phyloP scores from a whole-genome alignment of 2,329 filamentous ascomycete genomes.

The Aspergillus sp. region DNA sequence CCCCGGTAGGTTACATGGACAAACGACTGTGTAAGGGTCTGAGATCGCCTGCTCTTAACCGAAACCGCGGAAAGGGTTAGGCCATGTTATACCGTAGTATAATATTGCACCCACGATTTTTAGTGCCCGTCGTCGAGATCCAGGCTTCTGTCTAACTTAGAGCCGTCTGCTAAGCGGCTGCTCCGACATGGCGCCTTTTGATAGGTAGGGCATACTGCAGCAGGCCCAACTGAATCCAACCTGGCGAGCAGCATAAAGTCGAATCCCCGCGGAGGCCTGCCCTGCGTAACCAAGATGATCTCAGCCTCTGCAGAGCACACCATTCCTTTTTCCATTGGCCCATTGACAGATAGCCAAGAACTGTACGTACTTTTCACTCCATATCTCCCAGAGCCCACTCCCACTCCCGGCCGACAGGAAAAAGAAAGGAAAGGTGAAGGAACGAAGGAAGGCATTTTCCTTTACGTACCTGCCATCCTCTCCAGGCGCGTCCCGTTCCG shows the following conservation, averaged over 20 bases:
- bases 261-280: neutral
- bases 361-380: neutral
- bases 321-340: neutral
- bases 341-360: neutral
- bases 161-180: no score
- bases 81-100: no score
- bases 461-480: no score
- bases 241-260: neutral
- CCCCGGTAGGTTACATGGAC: neutral
- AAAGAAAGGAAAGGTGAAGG: neutral
- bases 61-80: no score
- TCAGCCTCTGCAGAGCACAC: no score
- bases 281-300: neutral
- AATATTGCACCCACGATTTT: no score
- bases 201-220: neutral
- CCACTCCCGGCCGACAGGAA: neutral
- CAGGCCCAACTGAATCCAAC: neutral
- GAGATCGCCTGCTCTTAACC: neutral
- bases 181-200: no score
- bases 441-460: neutral
- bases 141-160: no score
- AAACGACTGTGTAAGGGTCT: neutral
- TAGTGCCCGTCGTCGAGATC: no score
- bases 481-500: constrained; percentile 1
- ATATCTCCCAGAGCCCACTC: no score